Conservation (phyloP, 768 basidiomycete genomes). For the Scleroderma bovista region DNA sequence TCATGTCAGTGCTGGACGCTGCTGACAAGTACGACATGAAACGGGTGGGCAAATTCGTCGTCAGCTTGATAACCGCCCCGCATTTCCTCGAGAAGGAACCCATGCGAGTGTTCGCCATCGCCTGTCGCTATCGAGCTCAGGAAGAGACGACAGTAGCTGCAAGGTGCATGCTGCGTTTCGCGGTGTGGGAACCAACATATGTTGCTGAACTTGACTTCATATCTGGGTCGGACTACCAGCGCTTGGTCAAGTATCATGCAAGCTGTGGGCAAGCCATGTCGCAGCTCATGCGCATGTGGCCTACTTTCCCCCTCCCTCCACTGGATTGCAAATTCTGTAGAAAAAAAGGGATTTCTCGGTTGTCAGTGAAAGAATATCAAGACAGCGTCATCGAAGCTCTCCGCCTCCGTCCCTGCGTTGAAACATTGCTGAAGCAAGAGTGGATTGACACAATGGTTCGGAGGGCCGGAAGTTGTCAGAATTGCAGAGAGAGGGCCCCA, state of each 20-base stretch:
- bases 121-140: slow-evolving; percentile 32
- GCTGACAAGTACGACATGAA: slow-evolving; percentile 50
- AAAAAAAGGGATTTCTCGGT: slow-evolving; percentile 29
- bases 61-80: slow-evolving; percentile 27
- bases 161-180: slow-evolving; percentile 30
- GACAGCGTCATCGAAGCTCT: slow-evolving; percentile 29
- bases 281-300: slow-evolving; percentile 28
- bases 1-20: slow-evolving; percentile 39
- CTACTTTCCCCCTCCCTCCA: slow-evolving; percentile 24
- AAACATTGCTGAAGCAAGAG: slow-evolving; percentile 24
- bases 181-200: slow-evolving; percentile 28
- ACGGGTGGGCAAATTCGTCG: slow-evolving; percentile 32
- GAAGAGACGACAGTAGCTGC: slow-evolving; percentile 33
- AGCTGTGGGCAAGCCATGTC: slow-evolving; percentile 30
- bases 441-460: slow-evolving; percentile 27
- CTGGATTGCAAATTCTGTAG: slow-evolving; percentile 31
- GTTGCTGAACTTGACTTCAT: slow-evolving; percentile 34
- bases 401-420: slow-evolving; percentile 28
- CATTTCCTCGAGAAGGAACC: slow-evolving; percentile 31
- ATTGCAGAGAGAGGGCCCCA: slow-evolving; percentile 26
- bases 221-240: slow-evolving; percentile 32
- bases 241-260: slow-evolving; percentile 32
- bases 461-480: slow-evolving; percentile 26
- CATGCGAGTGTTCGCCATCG: slow-evolving; percentile 33
- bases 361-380: slow-evolving; percentile 27